Evolutionary conservation across 2,329 filamentous ascomycete species (phyloP), one percentile per base, ranked within the genome.

Genomic region (Sporothrix mexicana): DNA sequence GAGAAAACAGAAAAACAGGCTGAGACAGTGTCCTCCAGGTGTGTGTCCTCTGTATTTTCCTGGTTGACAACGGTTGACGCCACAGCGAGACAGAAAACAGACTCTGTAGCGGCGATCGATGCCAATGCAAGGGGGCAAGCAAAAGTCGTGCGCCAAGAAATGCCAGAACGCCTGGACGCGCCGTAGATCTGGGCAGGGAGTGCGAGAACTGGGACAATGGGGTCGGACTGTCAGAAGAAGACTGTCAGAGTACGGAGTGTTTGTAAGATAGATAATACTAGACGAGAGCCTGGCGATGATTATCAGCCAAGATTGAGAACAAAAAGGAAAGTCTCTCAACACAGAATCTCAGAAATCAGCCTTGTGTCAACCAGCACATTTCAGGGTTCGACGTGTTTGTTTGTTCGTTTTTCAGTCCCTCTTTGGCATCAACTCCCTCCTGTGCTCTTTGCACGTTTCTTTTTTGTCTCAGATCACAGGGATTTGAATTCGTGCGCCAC

Each of bases 391-490:
- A 47, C 36, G 41, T 51, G 55, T 62, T 61, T 8, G 36, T 70
- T 62, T 61, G 8, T 62, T 69, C n/a, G n/a, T n/a, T 57, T 47
- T 1, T 23, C 7, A 36, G 30, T 55, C 9, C 51, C 49, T 53
- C 8, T 43, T 45, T 36, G 30, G 7, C 30, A 36, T 7, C 30
- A 30, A 30, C 15, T 49, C 30, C 47, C 23, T 17, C 10, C 8
- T 13, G 25, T 67, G 62, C 20, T 30, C 30, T 15, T 36, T 51
- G 30, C 20, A 9, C 3, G 62, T 51, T 67, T 67, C 23, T 67
- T n/a, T 13, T n/a, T 10, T 67, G 64, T 67, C 64, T 67, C 45
- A 67, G 45, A 67, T 67, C 45, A 30, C 43, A 36, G 23, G 43
- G 49, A 49, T 30, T 41, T 13, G 15, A 61, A 55, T 55, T 5